Conservation (phyloP, 495 filamentous ascomycete genomes). For the Penicillium ucsense region DNA sequence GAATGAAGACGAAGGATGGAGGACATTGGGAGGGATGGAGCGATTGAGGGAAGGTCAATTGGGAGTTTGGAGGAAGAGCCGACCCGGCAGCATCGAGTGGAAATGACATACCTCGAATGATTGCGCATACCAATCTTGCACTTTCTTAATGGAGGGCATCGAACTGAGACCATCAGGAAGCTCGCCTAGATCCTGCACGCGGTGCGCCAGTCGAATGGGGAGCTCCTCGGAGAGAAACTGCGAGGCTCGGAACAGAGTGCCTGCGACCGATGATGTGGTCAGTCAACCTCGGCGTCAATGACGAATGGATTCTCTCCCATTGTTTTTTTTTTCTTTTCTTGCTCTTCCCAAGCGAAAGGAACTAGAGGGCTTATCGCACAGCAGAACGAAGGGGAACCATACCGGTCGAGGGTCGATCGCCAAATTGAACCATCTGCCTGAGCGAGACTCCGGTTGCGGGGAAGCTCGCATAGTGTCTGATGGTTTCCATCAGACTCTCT, state of each 20-base stretch:
- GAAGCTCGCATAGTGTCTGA: slow-evolving; percentile 96
- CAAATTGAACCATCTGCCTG: slow-evolving; percentile 98
- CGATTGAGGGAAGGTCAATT: no score
- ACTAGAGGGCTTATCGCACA: background rate
- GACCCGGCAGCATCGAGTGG: no score
- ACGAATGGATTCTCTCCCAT: no score
- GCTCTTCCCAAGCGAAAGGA: background rate
- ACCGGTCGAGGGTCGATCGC: slow-evolving; percentile 83
- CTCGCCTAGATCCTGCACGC: slow-evolving; percentile 84
- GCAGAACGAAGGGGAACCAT: slow-evolving; percentile 13
- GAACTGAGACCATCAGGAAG: slow-evolving; percentile 96
- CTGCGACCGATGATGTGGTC: slow-evolving; percentile 27
- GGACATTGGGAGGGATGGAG: no score
- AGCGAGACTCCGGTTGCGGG: slow-evolving; percentile 94
- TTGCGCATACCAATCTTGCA: slow-evolving; percentile 97
- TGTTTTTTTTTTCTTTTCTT: no score
- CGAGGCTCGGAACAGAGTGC: slow-evolving; percentile 92
- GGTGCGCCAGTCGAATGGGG: slow-evolving; percentile 90
- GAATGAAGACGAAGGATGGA: background rate
- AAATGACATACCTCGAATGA: slow-evolving; percentile 76
- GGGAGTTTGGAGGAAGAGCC: no score
- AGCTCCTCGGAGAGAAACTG: slow-evolving; percentile 98
- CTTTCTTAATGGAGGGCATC: slow-evolving; percentile 93
- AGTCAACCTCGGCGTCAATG: background rate
- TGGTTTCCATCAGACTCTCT: slow-evolving; percentile 90